Conservation (phyloP, 116 monocot genomes). For the Posidonia oceanica region DNA sequence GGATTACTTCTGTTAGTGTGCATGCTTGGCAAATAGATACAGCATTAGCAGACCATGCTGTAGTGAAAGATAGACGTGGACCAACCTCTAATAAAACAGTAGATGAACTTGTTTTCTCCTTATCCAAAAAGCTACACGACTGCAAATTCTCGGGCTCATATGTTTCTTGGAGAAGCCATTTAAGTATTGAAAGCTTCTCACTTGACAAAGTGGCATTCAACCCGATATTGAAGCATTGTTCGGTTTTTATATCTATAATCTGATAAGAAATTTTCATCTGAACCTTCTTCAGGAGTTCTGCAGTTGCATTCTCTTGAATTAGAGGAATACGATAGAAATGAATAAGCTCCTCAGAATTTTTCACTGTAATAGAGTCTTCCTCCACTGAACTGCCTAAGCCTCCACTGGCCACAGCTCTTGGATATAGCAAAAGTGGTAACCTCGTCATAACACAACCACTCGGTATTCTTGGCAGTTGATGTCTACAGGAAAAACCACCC, state of each 20-base stretch:
- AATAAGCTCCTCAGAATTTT: slow-evolving; percentile 22
- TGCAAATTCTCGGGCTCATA: slow-evolving; percentile 81
- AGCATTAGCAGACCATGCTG: slow-evolving; percentile 88
- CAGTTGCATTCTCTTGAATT: slow-evolving; percentile 48
- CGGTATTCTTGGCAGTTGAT: not conserved
- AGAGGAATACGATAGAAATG: slow-evolving; percentile 75
- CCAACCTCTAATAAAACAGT: slow-evolving; percentile 73
- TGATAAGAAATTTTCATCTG: slow-evolving; percentile 52
- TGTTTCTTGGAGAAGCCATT: slow-evolving; percentile 81
- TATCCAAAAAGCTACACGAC: slow-evolving; percentile 52
- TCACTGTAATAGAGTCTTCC: slow-evolving; percentile 6
- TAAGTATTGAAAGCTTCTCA: slow-evolving; percentile 58
- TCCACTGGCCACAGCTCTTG: slow-evolving; percentile 29
- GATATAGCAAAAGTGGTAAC: not conserved
- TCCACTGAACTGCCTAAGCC: slow-evolving; percentile 13
- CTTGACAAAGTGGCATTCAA: slow-evolving; percentile 23
- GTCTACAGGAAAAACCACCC: not conserved
- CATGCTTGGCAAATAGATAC: slow-evolving; percentile 83
- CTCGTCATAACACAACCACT: not conserved
- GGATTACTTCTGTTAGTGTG: slow-evolving; percentile 48
- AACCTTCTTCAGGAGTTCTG: slow-evolving; percentile 53
- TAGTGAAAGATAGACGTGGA: slow-evolving; percentile 77
- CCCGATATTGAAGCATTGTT: slow-evolving; percentile 87
- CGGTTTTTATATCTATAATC: slow-evolving; percentile 48
- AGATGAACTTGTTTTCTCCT: slow-evolving; percentile 10